Conservation (phyloP, 2,329 filamentous ascomycete species). For the Verticillium alfalfae region DNA sequence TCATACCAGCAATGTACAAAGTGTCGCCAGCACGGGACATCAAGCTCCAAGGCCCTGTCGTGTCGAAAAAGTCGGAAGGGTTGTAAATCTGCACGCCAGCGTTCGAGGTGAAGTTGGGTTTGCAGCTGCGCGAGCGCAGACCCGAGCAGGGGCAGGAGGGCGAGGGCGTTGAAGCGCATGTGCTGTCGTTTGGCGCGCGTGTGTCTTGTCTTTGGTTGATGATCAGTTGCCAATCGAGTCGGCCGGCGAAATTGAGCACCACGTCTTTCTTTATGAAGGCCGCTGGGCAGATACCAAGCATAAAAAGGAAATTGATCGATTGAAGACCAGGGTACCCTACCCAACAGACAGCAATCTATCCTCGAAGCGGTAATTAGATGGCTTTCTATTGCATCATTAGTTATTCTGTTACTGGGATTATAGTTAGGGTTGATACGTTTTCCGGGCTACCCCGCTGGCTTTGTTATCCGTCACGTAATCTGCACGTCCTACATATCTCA, state of each 20-base stretch:
- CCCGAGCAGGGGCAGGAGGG: background rate
- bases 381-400: too few relatives aligned
- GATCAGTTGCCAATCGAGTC: background rate
- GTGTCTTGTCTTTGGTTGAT: background rate
- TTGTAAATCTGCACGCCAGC: conserved; percentile 21
- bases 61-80: conserved; percentile 17
- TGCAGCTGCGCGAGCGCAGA: conserved; percentile 3
- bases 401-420: too few relatives aligned
- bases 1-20: conserved; percentile 20
- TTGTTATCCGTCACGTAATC: too few relatives aligned
- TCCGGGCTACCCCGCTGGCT: too few relatives aligned
- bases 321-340: too few relatives aligned
- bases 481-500: too few relatives aligned
- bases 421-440: too few relatives aligned
- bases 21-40: conserved; percentile 21
- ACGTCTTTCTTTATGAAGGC: background rate
- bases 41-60: conserved; percentile 21
- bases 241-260: background rate
- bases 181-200: background rate
- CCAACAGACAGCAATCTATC: too few relatives aligned
- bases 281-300: too few relatives aligned
- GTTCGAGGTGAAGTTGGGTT: conserved; percentile 19
- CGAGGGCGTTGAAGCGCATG: background rate
- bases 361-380: too few relatives aligned
- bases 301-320: too few relatives aligned